Conservation (phyloP, 345 rosid species). For the Punica granatum region DNA sequence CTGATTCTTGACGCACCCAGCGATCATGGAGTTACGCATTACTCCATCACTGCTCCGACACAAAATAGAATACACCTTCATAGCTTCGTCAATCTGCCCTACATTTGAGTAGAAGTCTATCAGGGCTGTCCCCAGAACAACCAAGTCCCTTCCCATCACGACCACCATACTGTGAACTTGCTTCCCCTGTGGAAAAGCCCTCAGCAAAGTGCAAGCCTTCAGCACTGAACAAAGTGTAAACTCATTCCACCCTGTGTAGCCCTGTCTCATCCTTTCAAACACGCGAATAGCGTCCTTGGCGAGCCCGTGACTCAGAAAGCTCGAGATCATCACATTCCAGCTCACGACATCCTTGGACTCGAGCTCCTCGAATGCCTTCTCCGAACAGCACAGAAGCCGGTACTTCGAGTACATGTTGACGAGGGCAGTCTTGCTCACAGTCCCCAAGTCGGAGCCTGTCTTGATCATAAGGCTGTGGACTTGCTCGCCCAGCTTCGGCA, state of each 20-base stretch:
- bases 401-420: constrained; percentile 64
- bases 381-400: constrained; percentile 37
- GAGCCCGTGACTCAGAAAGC: constrained; percentile 45
- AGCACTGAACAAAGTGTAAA: constrained; percentile 60
- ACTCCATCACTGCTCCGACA: constrained; percentile 33
- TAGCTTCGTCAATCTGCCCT: constrained; percentile 42
- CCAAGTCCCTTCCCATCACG: constrained; percentile 61
- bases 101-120: constrained; percentile 58
- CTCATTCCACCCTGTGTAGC: constrained; percentile 47
- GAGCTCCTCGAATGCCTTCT: constrained; percentile 44
- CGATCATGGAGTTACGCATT: constrained; percentile 58
- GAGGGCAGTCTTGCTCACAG: constrained; percentile 55
- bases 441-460: constrained; percentile 44
- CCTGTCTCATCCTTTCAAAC: constrained; percentile 49
- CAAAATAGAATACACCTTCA: constrained; percentile 39
- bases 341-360: constrained; percentile 50
- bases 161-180: constrained; percentile 67
- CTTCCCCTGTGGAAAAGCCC: constrained; percentile 56
- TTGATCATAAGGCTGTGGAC: constrained; percentile 70
- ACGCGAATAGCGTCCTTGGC: constrained; percentile 44
- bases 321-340: constrained; percentile 73
- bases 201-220: constrained; percentile 47
- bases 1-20: constrained; percentile 52
- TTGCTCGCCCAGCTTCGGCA: constrained; percentile 45
- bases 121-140: constrained; percentile 60